Conservation (phyloP, 2,329 filamentous ascomycete genomes). For the Aaosphaeria pasadenensis region DNA sequence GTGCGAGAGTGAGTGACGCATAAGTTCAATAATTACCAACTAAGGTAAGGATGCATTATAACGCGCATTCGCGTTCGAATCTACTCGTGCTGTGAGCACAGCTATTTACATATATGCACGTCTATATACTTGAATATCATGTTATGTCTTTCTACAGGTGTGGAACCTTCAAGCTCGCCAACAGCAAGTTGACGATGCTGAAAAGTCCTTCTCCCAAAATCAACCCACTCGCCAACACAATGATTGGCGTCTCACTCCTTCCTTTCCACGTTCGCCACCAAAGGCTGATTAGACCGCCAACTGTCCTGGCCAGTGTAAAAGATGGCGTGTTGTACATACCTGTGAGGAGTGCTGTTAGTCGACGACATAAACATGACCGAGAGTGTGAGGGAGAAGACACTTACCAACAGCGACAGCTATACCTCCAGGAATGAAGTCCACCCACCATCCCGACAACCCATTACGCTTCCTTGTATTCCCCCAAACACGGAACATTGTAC, state of each 20-base stretch:
- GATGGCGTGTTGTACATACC: conserved; percentile 98
- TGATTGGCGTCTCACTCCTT: conserved; percentile 69
- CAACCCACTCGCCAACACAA: conserved; percentile 85
- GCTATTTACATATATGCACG: too few relatives aligned
- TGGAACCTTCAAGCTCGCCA: conserved; percentile 75
- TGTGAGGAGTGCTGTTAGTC: conserved; percentile 33
- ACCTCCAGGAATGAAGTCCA: conserved; percentile 78
- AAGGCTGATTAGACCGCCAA: conserved; percentile 74
- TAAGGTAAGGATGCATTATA: too few relatives aligned
- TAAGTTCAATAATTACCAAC: too few relatives aligned
- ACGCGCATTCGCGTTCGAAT: too few relatives aligned
- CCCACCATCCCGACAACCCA: conserved; percentile 55
- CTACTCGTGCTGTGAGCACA: too few relatives aligned
- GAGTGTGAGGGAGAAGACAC: conserved; percentile 22
- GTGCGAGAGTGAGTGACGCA: too few relatives aligned
- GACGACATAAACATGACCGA: neutral
- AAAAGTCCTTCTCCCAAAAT: conserved; percentile 90
- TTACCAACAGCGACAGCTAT: conserved; percentile 91
- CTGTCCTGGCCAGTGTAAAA: conserved; percentile 84
- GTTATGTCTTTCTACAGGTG: conserved; percentile 56
- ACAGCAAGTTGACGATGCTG: conserved; percentile 82
- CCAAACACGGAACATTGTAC: conserved; percentile 65
- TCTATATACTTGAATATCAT: too few relatives aligned
- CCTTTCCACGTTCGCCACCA: conserved; percentile 65
- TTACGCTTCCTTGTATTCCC: conserved; percentile 26